Base-by-base conservation (phyloP, 2,329 filamentous ascomycete genomes). In the Periconia sp. region DNA sequence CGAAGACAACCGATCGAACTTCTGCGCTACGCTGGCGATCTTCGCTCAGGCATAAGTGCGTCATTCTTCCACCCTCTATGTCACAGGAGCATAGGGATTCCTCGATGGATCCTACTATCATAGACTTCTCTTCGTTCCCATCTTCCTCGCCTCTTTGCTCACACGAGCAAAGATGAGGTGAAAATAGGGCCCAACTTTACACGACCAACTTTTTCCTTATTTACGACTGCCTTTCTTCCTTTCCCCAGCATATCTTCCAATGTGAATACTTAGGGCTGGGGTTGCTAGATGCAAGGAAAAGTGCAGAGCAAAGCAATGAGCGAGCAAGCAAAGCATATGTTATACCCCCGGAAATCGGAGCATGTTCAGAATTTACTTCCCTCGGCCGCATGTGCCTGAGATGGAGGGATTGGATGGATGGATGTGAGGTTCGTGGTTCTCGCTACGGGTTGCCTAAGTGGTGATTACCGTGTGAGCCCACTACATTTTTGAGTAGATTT, bases 1-100 rank as follows among this genome's bases (percentile, higher is more conserved):
- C 37, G 57, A 57, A 19, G 73, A 77, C 53, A 78, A 79, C 54
- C 65, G 72, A 24, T 72, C 69, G 54, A 73, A 75, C 57, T 79
- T 77, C 60, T 75, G 75, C 52, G 73, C 72, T 31, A 78, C 75
- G 3, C 52, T 79, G 13, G 73, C 70, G 1, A 65, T 69, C 48
- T 70, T 70, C 26, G 63, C 66, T 11, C 54, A 57, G 40, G 31
- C 51, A 13, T 65, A 58, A 45, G 28, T 18, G 17, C 12, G 7
- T 13, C 11, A 13, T 11, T 13, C 7, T 5, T n/a, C 29, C 16
- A 31, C 22, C 23, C 18, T 31, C 23, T 32, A 26, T 30, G 12
- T 28, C 21, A 8, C 3, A 16, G 15, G 23, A 24, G 18, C 28
- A 8, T 50, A 13, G 11, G 12, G n/a, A 15, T 32, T 19, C 15